A percentile compares a stretch with the other conserved stretches of the same genome.
Evolutionary conservation across 306 rosid species (phyloP).

Genomic region (Hippophae gyantsensis): DNA sequence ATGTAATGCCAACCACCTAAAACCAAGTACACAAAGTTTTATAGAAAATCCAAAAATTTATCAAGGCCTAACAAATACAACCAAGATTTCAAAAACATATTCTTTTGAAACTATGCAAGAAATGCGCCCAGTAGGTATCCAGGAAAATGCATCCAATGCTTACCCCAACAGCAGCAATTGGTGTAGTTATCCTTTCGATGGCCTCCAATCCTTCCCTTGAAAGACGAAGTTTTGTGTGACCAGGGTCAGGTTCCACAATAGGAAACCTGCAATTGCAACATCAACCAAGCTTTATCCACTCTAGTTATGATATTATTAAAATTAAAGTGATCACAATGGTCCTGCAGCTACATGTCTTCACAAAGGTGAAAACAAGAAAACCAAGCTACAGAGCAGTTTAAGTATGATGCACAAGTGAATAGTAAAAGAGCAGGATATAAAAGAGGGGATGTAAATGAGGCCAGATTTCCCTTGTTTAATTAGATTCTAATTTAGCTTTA

Average conservation of each 20-base stretch:
- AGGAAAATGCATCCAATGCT: slow-evolving; percentile 21
- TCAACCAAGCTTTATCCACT: slow-evolving; percentile 17
- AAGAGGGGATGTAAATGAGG: neutral
- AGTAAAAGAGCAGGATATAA: neutral
- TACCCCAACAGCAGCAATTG: slow-evolving; percentile 90
- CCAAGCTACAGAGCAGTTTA: neutral
- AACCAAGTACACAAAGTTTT: no score
- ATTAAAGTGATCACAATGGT: slow-evolving; percentile 6
- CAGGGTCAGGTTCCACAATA: slow-evolving; percentile 86
- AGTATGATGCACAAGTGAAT: neutral
- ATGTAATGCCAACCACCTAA: no score
- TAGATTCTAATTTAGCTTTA: no score
- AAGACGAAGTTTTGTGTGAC: slow-evolving; percentile 85
- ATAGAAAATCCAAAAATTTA: no score
- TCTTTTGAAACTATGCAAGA: neutral
- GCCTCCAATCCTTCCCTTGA: slow-evolving; percentile 87
- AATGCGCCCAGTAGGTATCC: neutral
- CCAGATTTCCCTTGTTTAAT: no score
- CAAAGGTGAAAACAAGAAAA: no score
- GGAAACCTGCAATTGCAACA: slow-evolving; percentile 54
- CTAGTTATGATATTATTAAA: neutral
- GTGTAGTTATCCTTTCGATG: slow-evolving; percentile 63
- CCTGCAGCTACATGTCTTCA: neutral
- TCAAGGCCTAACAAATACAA: neutral
- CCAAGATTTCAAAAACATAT: neutral